These are phyloP conservation scores for Plasmodium cynomolgi DNA, from an alignment of 169 alveolate genomes.

Conservation along the genomic window DNA sequence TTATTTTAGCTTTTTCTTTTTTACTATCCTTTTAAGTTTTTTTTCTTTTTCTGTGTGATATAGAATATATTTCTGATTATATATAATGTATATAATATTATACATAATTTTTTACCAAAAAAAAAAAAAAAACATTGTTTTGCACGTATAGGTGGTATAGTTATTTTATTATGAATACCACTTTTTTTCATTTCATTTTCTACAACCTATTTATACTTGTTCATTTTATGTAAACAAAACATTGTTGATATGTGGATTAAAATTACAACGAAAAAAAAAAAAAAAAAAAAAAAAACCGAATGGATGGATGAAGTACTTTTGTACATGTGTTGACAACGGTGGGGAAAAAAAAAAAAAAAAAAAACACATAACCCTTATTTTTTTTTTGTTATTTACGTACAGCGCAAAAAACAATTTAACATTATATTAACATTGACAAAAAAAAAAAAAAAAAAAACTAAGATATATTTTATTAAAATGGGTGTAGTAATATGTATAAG, in stretches of 20 bases:
- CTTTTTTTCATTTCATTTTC: not conserved
- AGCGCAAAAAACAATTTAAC: not conserved
- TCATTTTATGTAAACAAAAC: not conserved
- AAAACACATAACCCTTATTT: not conserved
- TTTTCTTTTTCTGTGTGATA: not conserved
- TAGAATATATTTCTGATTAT: not conserved
- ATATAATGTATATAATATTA: not conserved
- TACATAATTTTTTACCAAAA: not conserved
- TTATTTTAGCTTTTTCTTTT: not conserved
- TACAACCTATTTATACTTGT: not conserved
- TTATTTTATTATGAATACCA: not conserved
- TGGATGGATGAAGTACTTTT: not conserved
- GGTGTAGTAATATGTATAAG: not conserved
- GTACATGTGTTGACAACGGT: not conserved
- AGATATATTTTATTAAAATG: not conserved
- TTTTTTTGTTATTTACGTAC: not conserved
- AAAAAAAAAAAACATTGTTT: not conserved
- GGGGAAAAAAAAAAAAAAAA: not conserved
- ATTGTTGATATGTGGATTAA: not conserved
- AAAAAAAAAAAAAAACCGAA: not conserved
- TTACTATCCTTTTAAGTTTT: not conserved
- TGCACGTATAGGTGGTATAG: not conserved
- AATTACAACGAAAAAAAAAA: not conserved
- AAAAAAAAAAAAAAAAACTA: not conserved
- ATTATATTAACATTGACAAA: not conserved